Evolutionary conservation across 345 rosid genomes (phyloP), one percentile per base, ranked within the genome.

Genomic region (Gossypium bickii): DNA sequence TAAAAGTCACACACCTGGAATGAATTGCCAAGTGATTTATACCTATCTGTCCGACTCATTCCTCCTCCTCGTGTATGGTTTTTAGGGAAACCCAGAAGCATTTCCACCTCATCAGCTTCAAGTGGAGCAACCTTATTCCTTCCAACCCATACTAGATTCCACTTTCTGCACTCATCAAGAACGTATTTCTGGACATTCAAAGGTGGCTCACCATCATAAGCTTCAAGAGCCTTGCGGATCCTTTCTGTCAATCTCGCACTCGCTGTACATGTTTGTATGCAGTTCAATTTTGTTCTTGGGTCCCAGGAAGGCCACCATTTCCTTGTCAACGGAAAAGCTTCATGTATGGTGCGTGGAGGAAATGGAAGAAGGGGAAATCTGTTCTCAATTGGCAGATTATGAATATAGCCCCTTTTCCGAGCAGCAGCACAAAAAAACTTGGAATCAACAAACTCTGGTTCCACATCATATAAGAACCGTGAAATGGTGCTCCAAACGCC

Each of bases 71-170:
- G 85, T 0, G 98, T 95, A 81, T 95, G 99, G 67, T 93, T 93
- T 74, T 27, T 90, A 0, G 99, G 99, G 76, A 93, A 95, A 0
- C 99, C 98, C 45, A 95, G 64, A 71, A 95, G 93, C 89, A 86
- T 86, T 74, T 95, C 99, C 20, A 90, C 91, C 63, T 95, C 99
- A 76, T 95, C 98, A 11, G 94, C 87, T 69, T 93, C 98, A 13
- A 95, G 92, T 13, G 97, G 93, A 13, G 99, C 99, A 8, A 87
- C 78, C 78, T 91, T 95, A 70, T 93, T 90, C 80, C 84, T 82
- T 22, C 99, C 99, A 59, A 95, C 98, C 99, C 98, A 95, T 0
- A 95, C 96, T 7, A 95, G 82, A 60, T 95, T 95, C 99, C 99
- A 95, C 74, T 81, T 95, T 16, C 88, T 82, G 78, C 98, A 89